phyloP scores from a whole-genome alignment of 1,139 yeast genomes.

The Magnusiomyces paraingens region DNA sequence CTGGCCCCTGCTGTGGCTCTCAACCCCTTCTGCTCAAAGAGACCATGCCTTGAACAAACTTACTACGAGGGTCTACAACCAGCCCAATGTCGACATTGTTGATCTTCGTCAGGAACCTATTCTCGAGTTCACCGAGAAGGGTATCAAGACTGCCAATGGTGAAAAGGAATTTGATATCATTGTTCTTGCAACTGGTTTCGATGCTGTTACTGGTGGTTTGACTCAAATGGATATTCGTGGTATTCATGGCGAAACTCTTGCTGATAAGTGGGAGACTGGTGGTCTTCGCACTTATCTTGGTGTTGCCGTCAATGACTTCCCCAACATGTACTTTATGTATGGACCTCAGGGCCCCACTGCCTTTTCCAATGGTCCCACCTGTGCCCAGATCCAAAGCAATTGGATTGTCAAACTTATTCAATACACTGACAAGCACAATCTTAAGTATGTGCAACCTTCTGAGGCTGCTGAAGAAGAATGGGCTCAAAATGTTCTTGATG shows the following conservation, averaged over 20 bases:
- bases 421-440: slow-evolving; percentile 9
- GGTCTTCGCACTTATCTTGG: slow-evolving; percentile 27
- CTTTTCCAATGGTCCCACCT: slow-evolving; percentile 29
- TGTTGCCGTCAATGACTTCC: slow-evolving; percentile 24
- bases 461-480: slow-evolving; percentile 6
- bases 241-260: slow-evolving; percentile 19
- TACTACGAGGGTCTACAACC: slow-evolving; percentile 29
- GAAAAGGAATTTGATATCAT: slow-evolving; percentile 26
- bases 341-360: slow-evolving; percentile 33
- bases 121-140: slow-evolving; percentile 25
- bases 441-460: slow-evolving; percentile 1
- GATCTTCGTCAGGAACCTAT: slow-evolving; percentile 27
- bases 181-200: slow-evolving; percentile 31
- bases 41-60: slow-evolving; percentile 26
- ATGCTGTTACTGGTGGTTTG: slow-evolving; percentile 29
- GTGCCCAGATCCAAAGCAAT: slow-evolving; percentile 24
- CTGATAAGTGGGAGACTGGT: slow-evolving; percentile 26
- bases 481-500: slow-evolving; percentile 9
- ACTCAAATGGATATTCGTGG: slow-evolving; percentile 25
- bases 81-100: slow-evolving; percentile 27
- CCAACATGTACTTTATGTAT: slow-evolving; percentile 29
- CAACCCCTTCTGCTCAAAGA: slow-evolving; percentile 29
- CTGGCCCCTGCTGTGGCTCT: slow-evolving; percentile 29
- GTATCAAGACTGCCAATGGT: slow-evolving; percentile 20
- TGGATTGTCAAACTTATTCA: slow-evolving; percentile 22